phyloP scores from a whole-genome alignment of 495 filamentous ascomycete species.

The Daldinia vernicosa region DNA sequence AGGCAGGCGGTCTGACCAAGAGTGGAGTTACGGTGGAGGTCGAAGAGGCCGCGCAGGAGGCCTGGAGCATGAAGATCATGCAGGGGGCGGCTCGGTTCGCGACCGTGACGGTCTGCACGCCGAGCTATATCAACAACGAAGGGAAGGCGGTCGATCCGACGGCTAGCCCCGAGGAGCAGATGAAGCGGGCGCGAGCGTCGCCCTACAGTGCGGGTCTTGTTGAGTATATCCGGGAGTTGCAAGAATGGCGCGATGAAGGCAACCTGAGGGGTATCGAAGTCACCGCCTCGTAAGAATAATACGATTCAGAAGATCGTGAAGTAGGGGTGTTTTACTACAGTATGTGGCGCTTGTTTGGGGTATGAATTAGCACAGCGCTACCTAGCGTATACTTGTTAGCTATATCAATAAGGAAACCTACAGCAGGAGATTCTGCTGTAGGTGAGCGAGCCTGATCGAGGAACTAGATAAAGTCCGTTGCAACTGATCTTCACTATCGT shows the following conservation, averaged over 20 bases:
- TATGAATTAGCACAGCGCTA: neutral
- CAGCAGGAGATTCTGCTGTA: neutral
- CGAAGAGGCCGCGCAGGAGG: conserved; percentile 53
- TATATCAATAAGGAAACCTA: neutral
- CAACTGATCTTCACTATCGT: neutral
- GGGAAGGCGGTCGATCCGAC: conserved; percentile 43
- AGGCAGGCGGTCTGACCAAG: conserved; percentile 37
- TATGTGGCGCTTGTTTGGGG: neutral
- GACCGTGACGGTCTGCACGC: conserved; percentile 60
- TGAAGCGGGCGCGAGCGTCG: conserved; percentile 43
- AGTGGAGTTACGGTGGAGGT: conserved; percentile 53
- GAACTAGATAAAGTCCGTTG: too few relatives aligned
- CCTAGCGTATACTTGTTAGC: neutral
- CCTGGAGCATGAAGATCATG: conserved; percentile 57
- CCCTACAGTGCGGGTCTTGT: conserved; percentile 45
- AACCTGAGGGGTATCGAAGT: conserved; percentile 38
- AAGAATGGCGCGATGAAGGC: conserved; percentile 50
- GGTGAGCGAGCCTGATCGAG: too few relatives aligned
- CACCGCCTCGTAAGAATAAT: conserved; percentile 5
- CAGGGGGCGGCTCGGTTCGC: conserved; percentile 51
- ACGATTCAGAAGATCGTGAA: neutral
- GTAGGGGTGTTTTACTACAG: neutral
- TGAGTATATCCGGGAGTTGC: conserved; percentile 50
- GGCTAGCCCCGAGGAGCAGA: conserved; percentile 41
- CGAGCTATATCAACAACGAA: conserved; percentile 64